Base-by-base conservation (phyloP, 352 stramenopile species). In the Phytophthora meadii region DNA sequence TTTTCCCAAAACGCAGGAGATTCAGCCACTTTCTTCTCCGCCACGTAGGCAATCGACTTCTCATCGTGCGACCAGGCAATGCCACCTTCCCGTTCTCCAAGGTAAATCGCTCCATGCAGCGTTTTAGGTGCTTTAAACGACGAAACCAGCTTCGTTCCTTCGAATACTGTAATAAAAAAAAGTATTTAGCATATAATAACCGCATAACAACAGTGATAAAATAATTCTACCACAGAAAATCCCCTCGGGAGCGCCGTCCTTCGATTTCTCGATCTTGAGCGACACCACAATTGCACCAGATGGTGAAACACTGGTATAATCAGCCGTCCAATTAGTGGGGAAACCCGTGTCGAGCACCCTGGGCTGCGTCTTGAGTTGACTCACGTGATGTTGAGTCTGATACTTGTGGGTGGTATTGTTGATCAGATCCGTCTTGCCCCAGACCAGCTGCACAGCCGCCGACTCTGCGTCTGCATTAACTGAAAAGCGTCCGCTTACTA, bases 21-120 rank as follows among this genome's bases (percentile, higher is more conserved):
- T 15, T 90, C 80, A 8, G 50, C 3, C 5, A 61, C 22, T 45
- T 88, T 89, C 53, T 87, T 88, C 71, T 94, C 88, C 0, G 87
- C 86, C 11, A 95, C 68, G 69, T 94, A 96, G 28, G 73, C 84
- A 47, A 96, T 75, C 2, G 52, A 73, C 14, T 72, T 78, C 58
- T 96, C 88, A 47, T 94, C 87, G 40, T 88, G 61, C 9, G 81
- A 91, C 86, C 86, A 96, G 9, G 74, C 70, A 24, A 93, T 67
- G 8, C 80, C 81, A n/a, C 88, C 88, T 49, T 92, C 86, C 4
- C 82, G 76, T 59, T 90, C 81, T 42, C 82, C 82, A 4, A 82
- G 66, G 68, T 94, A 94, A 61, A 94, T 81, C 9, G 65, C 51
- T 1, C 86, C 86, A 32, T 94, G 86, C 12, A 89, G 61, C n/a